A percentile compares a stretch with the other conserved stretches of the same genome.
phyloP scores from a whole-genome alignment of 441 rosid species.

The Heliophila coronopifolia region DNA sequence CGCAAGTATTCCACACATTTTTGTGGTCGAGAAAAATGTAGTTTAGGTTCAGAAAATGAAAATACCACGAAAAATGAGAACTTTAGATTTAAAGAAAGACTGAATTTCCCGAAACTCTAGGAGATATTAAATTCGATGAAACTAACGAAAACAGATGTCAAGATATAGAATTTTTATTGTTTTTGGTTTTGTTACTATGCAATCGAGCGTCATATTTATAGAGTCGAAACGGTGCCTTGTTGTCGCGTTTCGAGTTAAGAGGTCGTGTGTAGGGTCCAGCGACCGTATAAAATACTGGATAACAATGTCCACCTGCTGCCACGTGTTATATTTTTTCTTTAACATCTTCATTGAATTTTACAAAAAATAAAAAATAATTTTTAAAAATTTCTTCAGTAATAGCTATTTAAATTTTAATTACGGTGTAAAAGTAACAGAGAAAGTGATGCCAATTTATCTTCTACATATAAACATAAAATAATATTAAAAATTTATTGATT shows the following conservation, averaged over 20 bases:
- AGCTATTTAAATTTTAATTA: no score
- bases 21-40: neutral
- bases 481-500: no score
- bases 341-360: neutral
- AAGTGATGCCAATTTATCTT: neutral
- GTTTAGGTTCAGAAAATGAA: neutral
- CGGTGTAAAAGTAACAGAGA: no score
- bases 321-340: neutral
- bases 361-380: no score
- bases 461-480: no score
- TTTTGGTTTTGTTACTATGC: neutral
- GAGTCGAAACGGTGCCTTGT: conserved; percentile 22
- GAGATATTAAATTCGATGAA: neutral
- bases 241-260: conserved; percentile 21
- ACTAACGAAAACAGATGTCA: conserved; percentile 1
- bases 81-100: no score
- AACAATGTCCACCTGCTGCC: conserved; percentile 10
- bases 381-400: no score
- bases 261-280: neutral
- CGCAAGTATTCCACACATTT: conserved; percentile 83
- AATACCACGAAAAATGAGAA: neutral
- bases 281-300: conserved; percentile 25
- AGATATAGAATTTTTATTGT: neutral
- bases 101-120: conserved; percentile 5
- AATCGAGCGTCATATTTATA: conserved; percentile 25